phyloP scores from a whole-genome alignment of 2,329 filamentous ascomycete species.

The Hypoxylon sp. region DNA sequence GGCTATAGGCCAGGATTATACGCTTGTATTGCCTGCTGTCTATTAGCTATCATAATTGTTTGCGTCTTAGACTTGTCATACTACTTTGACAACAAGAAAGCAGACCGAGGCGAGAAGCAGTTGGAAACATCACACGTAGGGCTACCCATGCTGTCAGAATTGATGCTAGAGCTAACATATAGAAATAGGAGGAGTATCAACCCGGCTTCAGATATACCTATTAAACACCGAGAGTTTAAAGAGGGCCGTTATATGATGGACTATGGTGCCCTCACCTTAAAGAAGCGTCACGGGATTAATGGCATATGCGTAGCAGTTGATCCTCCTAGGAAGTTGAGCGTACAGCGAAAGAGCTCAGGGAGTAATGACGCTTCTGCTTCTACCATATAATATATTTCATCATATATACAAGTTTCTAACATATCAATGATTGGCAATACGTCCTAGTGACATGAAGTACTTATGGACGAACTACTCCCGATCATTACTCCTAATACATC shows the following conservation, averaged over 20 bases:
- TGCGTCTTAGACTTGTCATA: conserved; percentile 59
- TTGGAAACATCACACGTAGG: conserved; percentile 67
- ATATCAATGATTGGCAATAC: neutral
- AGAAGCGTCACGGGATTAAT: neutral
- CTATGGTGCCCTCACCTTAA: neutral
- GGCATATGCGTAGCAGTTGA: neutral
- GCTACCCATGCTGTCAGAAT: conserved; percentile 23
- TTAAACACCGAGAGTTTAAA: conserved; percentile 38
- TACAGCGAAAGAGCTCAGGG: neutral
- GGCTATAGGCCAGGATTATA: conserved; percentile 70
- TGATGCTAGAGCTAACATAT: conserved; percentile 19
- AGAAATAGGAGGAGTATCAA: conserved; percentile 57
- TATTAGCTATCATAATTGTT: conserved; percentile 65
- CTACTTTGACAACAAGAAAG: conserved; percentile 63
- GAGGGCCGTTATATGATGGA: neutral
- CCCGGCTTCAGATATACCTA: conserved; percentile 61
- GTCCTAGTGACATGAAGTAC: neutral
- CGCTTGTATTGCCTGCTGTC: conserved; percentile 67
- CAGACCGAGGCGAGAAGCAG: conserved; percentile 67
- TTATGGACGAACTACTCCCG: neutral
- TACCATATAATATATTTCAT: neutral
- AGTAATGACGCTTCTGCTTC: neutral
- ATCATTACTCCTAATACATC: neutral
- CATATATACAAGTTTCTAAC: neutral
- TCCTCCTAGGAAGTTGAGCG: neutral